Percentiles rank a stretch among this genome's conserved stretches.
Conservation (phyloP, 2,329 filamentous ascomycete genomes). For the Blumeriella jaapii region DNA sequence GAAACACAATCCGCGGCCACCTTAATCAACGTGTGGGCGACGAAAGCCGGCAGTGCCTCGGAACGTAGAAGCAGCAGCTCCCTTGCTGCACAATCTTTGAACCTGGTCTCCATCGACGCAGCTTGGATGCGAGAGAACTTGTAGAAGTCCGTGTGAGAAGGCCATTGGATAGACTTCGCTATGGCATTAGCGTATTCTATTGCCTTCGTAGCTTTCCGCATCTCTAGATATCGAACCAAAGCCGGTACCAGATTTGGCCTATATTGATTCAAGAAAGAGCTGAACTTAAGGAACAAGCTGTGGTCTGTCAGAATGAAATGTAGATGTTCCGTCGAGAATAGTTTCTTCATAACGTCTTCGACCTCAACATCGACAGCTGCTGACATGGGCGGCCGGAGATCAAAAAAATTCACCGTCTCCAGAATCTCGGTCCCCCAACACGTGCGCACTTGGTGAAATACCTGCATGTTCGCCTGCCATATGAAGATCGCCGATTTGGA, state of each 20-base stretch:
- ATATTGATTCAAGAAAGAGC: constrained; percentile 17
- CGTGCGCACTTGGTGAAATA: background rate
- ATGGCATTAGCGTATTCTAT: constrained; percentile 20
- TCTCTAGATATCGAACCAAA: constrained; percentile 17
- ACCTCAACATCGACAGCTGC: constrained; percentile 6
- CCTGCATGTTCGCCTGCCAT: no score
- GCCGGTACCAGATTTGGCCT: constrained; percentile 13
- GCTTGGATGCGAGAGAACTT: constrained; percentile 18
- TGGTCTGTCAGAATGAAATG: constrained; percentile 16
- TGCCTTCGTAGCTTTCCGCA: constrained; percentile 19
- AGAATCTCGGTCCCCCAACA: background rate
- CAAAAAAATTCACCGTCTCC: constrained; percentile 7
- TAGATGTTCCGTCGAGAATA: constrained; percentile 13
- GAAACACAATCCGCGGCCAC: constrained; percentile 57
- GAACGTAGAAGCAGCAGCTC: constrained; percentile 15
- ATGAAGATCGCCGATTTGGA: no score
- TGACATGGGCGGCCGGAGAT: constrained; percentile 6
- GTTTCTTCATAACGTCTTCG: constrained; percentile 12
- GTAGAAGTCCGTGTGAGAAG: constrained; percentile 17
- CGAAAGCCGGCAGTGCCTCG: constrained; percentile 61
- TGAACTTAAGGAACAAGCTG: constrained; percentile 13
- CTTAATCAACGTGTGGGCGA: constrained; percentile 54
- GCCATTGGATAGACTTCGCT: constrained; percentile 16
- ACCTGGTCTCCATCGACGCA: constrained; percentile 13
- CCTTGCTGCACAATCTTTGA: constrained; percentile 18